phyloP scores from a whole-genome alignment of 2,329 filamentous ascomycete species.

The Trichophaea hybrida region DNA sequence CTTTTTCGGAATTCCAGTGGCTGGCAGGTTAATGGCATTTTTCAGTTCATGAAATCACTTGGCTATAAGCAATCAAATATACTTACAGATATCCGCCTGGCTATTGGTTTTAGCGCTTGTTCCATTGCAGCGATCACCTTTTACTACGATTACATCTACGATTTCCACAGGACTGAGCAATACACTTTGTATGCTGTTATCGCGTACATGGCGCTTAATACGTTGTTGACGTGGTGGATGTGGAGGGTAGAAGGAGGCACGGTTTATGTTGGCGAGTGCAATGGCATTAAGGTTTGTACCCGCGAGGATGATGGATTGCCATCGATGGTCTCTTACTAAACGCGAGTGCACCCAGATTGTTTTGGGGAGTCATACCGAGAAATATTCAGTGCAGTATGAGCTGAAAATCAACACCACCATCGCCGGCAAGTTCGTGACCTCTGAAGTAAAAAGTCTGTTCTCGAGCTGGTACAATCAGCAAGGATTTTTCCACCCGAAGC shows the following conservation, averaged over 20 bases:
- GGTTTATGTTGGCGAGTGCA: constrained; percentile 62
- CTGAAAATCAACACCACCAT: constrained; percentile 47
- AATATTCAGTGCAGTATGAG: constrained; percentile 69
- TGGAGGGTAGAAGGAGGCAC: constrained; percentile 66
- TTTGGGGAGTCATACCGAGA: constrained; percentile 58
- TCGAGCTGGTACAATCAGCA: constrained; percentile 60
- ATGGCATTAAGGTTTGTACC: constrained; percentile 48
- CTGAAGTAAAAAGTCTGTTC: constrained; percentile 49
- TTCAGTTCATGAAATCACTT: constrained; percentile 81
- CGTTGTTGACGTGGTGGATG: constrained; percentile 67
- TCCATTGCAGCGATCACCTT: constrained; percentile 69
- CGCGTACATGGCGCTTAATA: constrained; percentile 66
- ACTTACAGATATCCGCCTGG: constrained; percentile 68
- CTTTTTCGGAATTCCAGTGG: background rate
- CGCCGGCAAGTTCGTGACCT: constrained; percentile 29
- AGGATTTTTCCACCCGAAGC: constrained; percentile 57
- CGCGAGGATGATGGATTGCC: background rate
- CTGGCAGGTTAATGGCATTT: background rate
- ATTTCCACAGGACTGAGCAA: constrained; percentile 72
- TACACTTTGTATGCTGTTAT: constrained; percentile 68
- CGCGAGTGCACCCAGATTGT: constrained; percentile 42
- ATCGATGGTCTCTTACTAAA: background rate
- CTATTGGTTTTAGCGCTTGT: constrained; percentile 71
- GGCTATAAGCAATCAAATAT: constrained; percentile 69
- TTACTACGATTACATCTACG: constrained; percentile 68